A percentile compares a stretch with the other conserved stretches of the same genome.
Evolutionary conservation across 768 basidiomycete species (phyloP).

Genomic region (Calocybe gangraenosa): DNA sequence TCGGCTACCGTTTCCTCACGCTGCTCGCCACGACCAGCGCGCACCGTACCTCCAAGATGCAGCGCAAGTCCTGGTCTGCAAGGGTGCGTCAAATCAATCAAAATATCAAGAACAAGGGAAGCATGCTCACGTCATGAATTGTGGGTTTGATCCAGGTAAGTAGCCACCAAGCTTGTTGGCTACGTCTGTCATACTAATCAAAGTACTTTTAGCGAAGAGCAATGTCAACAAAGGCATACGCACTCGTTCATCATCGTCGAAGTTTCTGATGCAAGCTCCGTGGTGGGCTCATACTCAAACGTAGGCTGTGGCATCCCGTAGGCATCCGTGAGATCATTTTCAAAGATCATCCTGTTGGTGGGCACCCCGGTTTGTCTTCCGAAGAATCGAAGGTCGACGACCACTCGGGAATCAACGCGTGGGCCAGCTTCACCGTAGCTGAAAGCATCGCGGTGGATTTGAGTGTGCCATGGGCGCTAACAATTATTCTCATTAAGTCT

Average conservation of each 20-base stretch:
- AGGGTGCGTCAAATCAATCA: neutral
- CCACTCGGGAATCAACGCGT: constrained; percentile 24
- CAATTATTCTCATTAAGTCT: neutral
- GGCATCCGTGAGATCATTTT: constrained; percentile 15
- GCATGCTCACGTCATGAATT: constrained; percentile 24
- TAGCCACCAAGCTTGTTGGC: constrained; percentile 27
- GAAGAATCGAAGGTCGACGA: constrained; percentile 20
- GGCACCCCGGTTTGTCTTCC: neutral
- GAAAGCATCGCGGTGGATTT: constrained; percentile 34
- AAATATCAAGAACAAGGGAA: constrained; percentile 14
- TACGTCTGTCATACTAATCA: constrained; percentile 21
- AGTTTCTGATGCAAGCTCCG: constrained; percentile 11
- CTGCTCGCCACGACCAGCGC: neutral
- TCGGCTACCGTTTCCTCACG: neutral
- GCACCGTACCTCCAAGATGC: neutral
- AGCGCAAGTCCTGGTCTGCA: too few relatives aligned
- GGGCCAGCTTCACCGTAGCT: constrained; percentile 28
- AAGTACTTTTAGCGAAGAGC: neutral
- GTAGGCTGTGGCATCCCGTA: constrained; percentile 33
- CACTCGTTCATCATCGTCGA: constrained; percentile 18
- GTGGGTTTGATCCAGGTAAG: constrained; percentile 28
- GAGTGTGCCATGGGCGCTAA: constrained; percentile 26
- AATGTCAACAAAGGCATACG: neutral
- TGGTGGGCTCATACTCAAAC: constrained; percentile 17
- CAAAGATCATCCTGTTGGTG: constrained; percentile 1